Base-by-base conservation (phyloP, 768 basidiomycete genomes). In the Suillus alpinus region DNA sequence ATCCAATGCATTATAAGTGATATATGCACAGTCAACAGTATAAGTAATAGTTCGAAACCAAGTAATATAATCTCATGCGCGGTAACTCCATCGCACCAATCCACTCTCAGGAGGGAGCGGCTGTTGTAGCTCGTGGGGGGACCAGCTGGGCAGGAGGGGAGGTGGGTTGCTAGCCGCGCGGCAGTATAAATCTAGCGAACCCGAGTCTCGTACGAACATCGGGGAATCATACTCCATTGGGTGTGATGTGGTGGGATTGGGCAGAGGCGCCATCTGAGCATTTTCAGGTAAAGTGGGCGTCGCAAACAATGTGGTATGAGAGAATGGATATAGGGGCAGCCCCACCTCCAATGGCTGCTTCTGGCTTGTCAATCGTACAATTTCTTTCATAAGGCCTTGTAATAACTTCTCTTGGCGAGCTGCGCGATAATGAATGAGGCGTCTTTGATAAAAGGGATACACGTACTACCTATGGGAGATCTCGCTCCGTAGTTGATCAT, bases 331-430 rank as follows among this genome's bases (percentile, higher is more conserved):
- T 46, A 92, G 78, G 12, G 91, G 91, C 18, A 93, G 81, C 36
- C 89, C 88, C 59, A 92, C 87, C 70, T 91, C 86, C 37, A 93
- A 79, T 18, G 92, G 91, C 65, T 86, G 84, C 68, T 88, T 87
- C 72, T 93, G 91, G 13, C 81, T 86, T 18, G 92, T 94, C 80
- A 92, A 84, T 59, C 87, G 81, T 37, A 94, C 86, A 62, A 94
- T 93, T 68, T 93, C 92, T 50, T 84, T 78, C 92, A 94, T 93
- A 40, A 93, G 78, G 4, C 88, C 89, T 67, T 92, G 92, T 16
- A 94, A 77, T 23, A 94, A 76, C 63, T 83, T 83, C 71, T 94
- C 92, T 75, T 94, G 92, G 29, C 92, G 91, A 36, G 85, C 92
- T 94, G 68, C 16, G 51, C 51, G 41, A 65, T 26, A 51, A 53